Conservation (phyloP, 106 monocot genomes). For the Chionographis japonica region DNA sequence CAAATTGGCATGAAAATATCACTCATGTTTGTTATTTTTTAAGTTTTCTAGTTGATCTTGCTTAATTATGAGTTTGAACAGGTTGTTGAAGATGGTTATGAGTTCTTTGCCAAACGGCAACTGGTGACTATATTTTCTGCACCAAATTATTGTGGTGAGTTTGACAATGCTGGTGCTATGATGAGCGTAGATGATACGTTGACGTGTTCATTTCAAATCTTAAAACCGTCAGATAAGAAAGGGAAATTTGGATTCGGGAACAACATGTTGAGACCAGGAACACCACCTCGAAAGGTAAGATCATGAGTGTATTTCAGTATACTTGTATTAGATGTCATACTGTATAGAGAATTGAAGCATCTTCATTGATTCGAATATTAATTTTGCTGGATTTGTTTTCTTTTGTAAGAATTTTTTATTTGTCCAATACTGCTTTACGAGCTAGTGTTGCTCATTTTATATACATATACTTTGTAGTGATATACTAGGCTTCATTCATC, state of each 20-base stretch:
- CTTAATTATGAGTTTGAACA: neutral
- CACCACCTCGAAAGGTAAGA: constrained; percentile 14
- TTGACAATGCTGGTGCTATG: constrained; percentile 21
- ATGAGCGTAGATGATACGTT: constrained; percentile 18
- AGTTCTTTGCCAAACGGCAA: constrained; percentile 13
- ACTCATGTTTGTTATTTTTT: neutral
- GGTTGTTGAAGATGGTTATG: constrained; percentile 19
- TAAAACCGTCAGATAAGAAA: constrained; percentile 17
- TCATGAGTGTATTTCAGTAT: neutral
- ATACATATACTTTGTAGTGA: too few species aligned
- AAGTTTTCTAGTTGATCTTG: neutral
- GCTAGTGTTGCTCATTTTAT: too few species aligned
- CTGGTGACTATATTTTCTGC: constrained; percentile 18
- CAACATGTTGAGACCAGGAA: constrained; percentile 6
- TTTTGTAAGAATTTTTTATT: too few species aligned
- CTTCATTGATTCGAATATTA: too few species aligned
- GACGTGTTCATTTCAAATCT: constrained; percentile 17
- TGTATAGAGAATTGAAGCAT: too few species aligned
- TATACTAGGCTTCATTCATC: too few species aligned
- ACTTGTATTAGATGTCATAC: too few species aligned
- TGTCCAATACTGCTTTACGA: too few species aligned
- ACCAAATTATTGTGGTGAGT: constrained; percentile 18
- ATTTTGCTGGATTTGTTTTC: too few species aligned
- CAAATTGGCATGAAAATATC: too few species aligned
- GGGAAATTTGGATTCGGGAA: constrained; percentile 13